A percentile compares a stretch with the other conserved stretches of the same genome.
phyloP scores from a whole-genome alignment of 2,329 filamentous ascomycete species.

The Colletotrichum paranaense region DNA sequence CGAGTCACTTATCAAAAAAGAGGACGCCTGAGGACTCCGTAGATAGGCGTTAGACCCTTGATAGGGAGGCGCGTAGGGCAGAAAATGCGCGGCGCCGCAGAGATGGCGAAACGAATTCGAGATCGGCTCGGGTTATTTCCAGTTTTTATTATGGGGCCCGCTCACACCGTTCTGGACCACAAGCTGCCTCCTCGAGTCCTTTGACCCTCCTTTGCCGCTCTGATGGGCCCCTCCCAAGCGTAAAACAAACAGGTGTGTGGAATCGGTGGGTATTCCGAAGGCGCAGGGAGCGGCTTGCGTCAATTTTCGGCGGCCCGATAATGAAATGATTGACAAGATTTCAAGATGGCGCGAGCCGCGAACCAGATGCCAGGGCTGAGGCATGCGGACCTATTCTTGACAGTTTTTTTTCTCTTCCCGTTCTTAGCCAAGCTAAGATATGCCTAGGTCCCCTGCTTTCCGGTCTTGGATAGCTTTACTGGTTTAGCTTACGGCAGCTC shows the following conservation, averaged over 20 bases:
- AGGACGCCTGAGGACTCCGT: not conserved
- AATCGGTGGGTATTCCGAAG: not conserved
- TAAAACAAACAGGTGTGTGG: not conserved
- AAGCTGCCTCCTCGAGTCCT: not conserved
- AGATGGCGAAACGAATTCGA: conserved; percentile 3
- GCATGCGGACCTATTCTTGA: not conserved
- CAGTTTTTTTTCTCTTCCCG: not conserved
- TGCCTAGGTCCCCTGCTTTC: not conserved
- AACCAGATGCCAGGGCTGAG: conserved; percentile 18
- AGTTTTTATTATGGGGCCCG: conserved; percentile 2
- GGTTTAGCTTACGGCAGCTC: not conserved
- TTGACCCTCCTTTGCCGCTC: not conserved
- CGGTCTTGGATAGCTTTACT: not conserved
- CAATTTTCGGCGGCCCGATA: conserved; percentile 13
- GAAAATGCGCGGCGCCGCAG: not conserved
- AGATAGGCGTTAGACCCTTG: not conserved
- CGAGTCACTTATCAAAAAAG: not conserved
- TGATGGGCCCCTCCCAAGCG: not conserved
- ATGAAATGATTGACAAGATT: not conserved
- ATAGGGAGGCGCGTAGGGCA: not conserved
- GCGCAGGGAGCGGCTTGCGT: conserved; percentile 10
- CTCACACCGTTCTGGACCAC: conserved; percentile 1
- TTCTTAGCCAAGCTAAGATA: not conserved
- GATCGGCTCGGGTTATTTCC: conserved; percentile 18
- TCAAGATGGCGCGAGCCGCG: conserved; percentile 3